Conservation (phyloP, 108 stramenopile genomes). For the Epipyxis sp. region DNA sequence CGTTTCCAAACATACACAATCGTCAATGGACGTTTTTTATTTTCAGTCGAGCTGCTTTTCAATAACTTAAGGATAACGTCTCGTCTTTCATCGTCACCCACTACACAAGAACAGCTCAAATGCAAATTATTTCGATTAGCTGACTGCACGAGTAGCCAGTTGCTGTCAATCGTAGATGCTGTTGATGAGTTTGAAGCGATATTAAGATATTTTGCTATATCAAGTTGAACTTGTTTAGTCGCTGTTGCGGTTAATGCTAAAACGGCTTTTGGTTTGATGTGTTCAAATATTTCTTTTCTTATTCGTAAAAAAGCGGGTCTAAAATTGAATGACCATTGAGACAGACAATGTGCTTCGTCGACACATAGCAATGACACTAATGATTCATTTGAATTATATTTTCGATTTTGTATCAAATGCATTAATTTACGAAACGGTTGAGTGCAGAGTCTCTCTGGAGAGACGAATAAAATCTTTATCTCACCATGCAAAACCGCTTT, state of each 20-base stretch:
- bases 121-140: background rate
- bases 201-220: background rate
- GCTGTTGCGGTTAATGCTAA: slow-evolving; percentile 22
- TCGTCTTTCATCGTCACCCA: background rate
- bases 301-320: slow-evolving; percentile 10
- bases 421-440: slow-evolving; percentile 65
- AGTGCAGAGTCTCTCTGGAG: slow-evolving; percentile 82
- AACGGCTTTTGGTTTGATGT: background rate
- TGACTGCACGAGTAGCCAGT: background rate
- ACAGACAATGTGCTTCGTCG: slow-evolving; percentile 86
- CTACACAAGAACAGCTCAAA: background rate
- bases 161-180: background rate
- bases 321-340: slow-evolving; percentile 13
- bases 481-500: background rate
- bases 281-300: background rate
- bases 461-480: slow-evolving; percentile 76
- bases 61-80: background rate
- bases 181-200: background rate
- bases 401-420: too few species aligned
- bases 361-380: slow-evolving; percentile 81
- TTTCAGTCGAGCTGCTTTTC: background rate
- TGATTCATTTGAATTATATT: too few species aligned
- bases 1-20: slow-evolving; percentile 89
- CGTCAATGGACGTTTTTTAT: too few species aligned
- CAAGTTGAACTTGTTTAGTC: background rate